Conservation (phyloP, 768 basidiomycete genomes). For the Sarcodon sp. region DNA sequence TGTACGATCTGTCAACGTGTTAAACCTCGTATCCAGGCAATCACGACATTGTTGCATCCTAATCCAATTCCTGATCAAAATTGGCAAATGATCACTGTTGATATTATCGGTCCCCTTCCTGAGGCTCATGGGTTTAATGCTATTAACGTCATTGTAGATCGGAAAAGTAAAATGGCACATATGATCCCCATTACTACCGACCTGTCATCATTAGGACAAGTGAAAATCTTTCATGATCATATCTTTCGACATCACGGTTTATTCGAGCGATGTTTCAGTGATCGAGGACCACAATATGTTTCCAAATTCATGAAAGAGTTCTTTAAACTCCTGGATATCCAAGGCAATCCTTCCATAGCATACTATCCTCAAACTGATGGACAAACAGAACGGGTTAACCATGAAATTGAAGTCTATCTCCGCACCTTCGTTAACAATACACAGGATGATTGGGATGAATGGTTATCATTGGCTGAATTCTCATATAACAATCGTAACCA, state of each 20-base stretch:
- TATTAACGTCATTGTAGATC: conserved; percentile 7
- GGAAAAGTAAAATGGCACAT: background rate
- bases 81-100: conserved; percentile 14
- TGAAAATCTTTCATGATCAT: conserved; percentile 2
- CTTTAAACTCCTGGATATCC: conserved; percentile 7
- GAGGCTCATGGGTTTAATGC: conserved; percentile 5
- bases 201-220: background rate
- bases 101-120: conserved; percentile 14
- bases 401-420: conserved; percentile 20
- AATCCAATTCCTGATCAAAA: conserved; percentile 9
- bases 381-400: conserved; percentile 22
- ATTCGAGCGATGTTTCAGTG: conserved; percentile 3
- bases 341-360: conserved; percentile 14
- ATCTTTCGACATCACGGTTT: conserved; percentile 3
- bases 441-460: conserved; percentile 18
- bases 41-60: conserved; percentile 2
- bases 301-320: conserved; percentile 16
- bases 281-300: conserved; percentile 3
- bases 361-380: conserved; percentile 28
- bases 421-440: conserved; percentile 14
- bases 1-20: conserved; percentile 13
- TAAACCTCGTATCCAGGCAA: conserved; percentile 11
- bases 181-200: background rate
- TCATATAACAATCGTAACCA: conserved; percentile 19
- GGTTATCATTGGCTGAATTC: conserved; percentile 18